These are phyloP conservation scores for Penicillium sp. DNA, from an alignment of 2,329 filamentous ascomycete species.

Conservation along the genomic window DNA sequence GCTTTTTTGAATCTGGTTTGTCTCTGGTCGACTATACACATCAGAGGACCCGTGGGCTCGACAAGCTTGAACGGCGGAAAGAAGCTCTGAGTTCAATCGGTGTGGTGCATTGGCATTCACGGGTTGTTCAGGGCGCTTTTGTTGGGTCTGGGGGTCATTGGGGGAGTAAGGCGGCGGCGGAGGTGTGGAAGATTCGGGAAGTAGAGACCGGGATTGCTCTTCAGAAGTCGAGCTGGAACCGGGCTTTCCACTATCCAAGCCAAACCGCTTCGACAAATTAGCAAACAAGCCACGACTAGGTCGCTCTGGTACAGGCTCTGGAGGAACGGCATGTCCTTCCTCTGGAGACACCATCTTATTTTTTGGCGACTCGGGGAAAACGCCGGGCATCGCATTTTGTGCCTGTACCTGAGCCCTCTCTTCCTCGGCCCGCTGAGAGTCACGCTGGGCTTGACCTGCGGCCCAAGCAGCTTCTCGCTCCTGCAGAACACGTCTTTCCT, in stretches of 20 bases:
- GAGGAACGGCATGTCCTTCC: constrained; percentile 23
- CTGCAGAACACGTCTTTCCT: constrained; percentile 67
- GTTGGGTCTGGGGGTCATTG: constrained; percentile 30
- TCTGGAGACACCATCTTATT: constrained; percentile 42
- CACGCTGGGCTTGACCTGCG: constrained; percentile 37
- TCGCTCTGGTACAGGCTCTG: constrained; percentile 38
- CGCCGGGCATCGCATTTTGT: constrained; percentile 65
- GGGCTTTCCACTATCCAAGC: constrained; percentile 56
- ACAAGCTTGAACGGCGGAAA: constrained; percentile 75
- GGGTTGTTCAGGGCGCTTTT: constrained; percentile 32
- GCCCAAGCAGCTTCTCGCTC: constrained; percentile 57
- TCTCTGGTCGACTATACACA: constrained; percentile 71
- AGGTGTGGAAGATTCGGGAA: constrained; percentile 27
- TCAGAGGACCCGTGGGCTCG: constrained; percentile 71
- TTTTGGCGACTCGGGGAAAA: constrained; percentile 64
- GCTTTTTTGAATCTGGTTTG: constrained; percentile 74
- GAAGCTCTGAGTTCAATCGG: constrained; percentile 53
- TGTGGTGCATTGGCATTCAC: constrained; percentile 39
- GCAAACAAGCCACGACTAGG: constrained; percentile 63
- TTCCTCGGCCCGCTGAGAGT: constrained; percentile 32
- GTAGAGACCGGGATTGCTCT: constrained; percentile 25
- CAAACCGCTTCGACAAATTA: constrained; percentile 65
- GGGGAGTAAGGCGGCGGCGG: constrained; percentile 45
- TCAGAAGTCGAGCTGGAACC: constrained; percentile 22
- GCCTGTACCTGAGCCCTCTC: constrained; percentile 32